Evolutionary conservation across 495 filamentous ascomycete genomes (phyloP), one percentile per base, ranked within the genome.

Genomic region (Aspergillus sclerotioniger): DNA sequence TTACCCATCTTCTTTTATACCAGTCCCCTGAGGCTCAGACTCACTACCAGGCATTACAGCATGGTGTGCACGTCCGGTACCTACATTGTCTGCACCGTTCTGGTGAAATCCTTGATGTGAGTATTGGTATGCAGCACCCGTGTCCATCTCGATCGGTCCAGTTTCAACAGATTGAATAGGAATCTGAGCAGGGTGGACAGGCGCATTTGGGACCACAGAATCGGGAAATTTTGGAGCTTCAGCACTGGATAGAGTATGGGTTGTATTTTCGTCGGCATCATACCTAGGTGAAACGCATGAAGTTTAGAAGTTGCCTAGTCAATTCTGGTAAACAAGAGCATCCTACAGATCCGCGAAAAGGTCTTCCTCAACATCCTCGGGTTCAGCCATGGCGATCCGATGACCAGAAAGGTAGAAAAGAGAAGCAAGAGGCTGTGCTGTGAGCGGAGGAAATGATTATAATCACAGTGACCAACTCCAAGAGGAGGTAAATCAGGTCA

Each of bases 1-100:
- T 96, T 88, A 98, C 94, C 94, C 94, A 71, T 98, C 94, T 85
- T 98, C 94, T 75, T 98, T 98, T 51, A 96, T 91, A 63, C 90
- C 87, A 74, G 67, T 89, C 67, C 71, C 85, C 15, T 76, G 75
- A 59, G 65, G 62, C 50, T 77, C 70, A 13, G 66, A 56, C 19
- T 73, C 68, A 6, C 63, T 62, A 51, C 58, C 56, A 41, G 70
- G 57, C 63, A 76, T 62, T 16, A 31, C 54, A 60, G 67, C 55
- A 53, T 67, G 63, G 58, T 62, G 61, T 47, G 64, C 66, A 19
- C 76, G 80, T 46, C 79, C 76, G 21, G 77, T 75, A 19, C 85
- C 73, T 39, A 81, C 76, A 65, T 82, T 81, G 51, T 84, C 81
- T n/a, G 82, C 74, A 4, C 87, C 85, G 65, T 89, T 86, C 54